Percentiles rank a stretch among this genome's conserved stretches.
phyloP scores from a whole-genome alignment of 768 basidiomycete genomes.

The Lactarius deliciosus region DNA sequence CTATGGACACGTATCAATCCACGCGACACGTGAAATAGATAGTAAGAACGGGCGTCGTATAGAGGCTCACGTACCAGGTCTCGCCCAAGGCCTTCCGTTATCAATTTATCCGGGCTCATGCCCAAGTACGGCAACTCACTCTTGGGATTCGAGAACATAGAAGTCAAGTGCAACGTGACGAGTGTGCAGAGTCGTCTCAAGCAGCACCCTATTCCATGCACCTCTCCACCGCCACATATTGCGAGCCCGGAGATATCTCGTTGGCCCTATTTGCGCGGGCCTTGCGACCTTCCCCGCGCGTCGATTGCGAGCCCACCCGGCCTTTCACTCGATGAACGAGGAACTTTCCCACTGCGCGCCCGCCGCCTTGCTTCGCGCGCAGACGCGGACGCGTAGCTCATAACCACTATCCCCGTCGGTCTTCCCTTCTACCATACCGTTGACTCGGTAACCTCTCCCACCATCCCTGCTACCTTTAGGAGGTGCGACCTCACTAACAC shows the following conservation, averaged over 20 bases:
- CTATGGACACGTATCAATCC: background rate
- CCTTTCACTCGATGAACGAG: background rate
- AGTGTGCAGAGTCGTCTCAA: background rate
- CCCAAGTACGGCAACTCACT: background rate
- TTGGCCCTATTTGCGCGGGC: background rate
- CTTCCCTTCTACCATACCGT: background rate
- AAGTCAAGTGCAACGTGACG: conserved; percentile 9
- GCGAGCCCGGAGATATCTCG: background rate
- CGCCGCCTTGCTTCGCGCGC: background rate
- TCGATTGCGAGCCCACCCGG: background rate
- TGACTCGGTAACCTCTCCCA: background rate
- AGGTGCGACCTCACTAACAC: background rate
- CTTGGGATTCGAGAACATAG: background rate
- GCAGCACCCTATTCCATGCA: background rate
- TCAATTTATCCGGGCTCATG: background rate
- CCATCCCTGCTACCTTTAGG: background rate
- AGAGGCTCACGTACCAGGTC: background rate
- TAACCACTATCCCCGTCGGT: background rate
- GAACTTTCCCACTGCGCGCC: background rate
- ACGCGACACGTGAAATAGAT: background rate
- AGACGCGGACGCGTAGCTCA: background rate
- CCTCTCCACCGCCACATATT: conserved; percentile 3
- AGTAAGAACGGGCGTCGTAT: background rate
- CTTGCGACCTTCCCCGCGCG: background rate
- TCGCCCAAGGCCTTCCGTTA: background rate